Conservation (phyloP, 441 rosid genomes). For the Eruca vesicaria region DNA sequence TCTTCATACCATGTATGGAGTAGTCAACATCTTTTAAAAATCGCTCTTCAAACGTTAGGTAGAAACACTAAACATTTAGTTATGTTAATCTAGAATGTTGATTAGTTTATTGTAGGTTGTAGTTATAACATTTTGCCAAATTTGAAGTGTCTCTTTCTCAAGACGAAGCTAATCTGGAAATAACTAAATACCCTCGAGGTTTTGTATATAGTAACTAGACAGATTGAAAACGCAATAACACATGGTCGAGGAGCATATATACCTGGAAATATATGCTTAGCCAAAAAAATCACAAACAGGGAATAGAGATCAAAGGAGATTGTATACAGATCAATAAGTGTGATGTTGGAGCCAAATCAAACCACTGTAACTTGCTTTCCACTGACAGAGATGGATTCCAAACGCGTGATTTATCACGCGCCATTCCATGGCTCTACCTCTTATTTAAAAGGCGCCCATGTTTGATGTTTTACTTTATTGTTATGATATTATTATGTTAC, state of each 20-base stretch:
- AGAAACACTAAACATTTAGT: not conserved
- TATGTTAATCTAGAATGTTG: not conserved
- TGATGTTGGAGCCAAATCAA: constrained; percentile 31
- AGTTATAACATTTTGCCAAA: not conserved
- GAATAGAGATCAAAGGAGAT: constrained; percentile 12
- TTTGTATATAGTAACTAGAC: not conserved
- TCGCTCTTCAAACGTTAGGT: not conserved
- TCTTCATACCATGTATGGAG: not conserved
- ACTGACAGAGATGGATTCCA: constrained; percentile 31
- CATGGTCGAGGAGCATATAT: constrained; percentile 2
- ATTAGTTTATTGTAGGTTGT: not conserved
- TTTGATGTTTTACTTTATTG: not conserved
- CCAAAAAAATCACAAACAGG: not conserved
- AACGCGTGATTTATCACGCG: constrained; percentile 22
- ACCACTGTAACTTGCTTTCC: constrained; percentile 30
- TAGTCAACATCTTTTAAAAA: not conserved
- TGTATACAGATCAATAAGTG: constrained; percentile 16
- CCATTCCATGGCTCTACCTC: constrained; percentile 29
- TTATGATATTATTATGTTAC: not conserved
- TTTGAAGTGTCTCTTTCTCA: not conserved
- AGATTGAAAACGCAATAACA: not conserved
- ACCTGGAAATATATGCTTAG: not conserved
- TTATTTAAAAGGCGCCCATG: constrained; percentile 23
- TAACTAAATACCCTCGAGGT: not conserved
- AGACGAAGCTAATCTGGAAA: not conserved